Base-by-base conservation (phyloP, 306 rosid genomes). In the Casuarina glauca region DNA sequence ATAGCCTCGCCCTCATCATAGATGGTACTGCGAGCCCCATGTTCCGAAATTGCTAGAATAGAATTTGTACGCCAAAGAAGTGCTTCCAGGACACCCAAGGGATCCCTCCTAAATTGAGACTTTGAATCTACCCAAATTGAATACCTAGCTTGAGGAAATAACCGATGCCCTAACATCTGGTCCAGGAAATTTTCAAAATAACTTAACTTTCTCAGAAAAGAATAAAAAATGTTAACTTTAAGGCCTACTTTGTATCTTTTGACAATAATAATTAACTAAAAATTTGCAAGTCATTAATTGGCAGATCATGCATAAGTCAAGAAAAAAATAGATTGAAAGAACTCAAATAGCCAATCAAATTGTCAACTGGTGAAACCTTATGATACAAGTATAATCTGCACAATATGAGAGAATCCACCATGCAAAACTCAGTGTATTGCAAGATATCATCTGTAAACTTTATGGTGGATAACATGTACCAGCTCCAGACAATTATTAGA, bases 61-160 rank as follows among this genome's bases (percentile, higher is more conserved):
- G 93, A 86, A 79, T 87, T 86, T 46, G 97, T 38, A 76, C 89
- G 96, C 98, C 93, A 95, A 81, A 95, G 97, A 68, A 92, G 97
- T 38, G 88, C 91, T 87, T 95, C 97, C 20, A 95, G 57, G 80
- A 95, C 98, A 76, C 98, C 97, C 74, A 92, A 76, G 38, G 98
- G 97, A 64, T 91, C 97, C 79, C 98, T 95, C 80, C 98, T 82
- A 79, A 95, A 92, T 71, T 92, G 98, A 80, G 97, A 92, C 86
- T 92, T 92, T 17, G 98, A 92, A 76, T 95, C 98, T 44, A 93
- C 97, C 97, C 97, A 95, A 76, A 95, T 91, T 54, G 97, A 95
- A 89, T 89, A 92, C 79, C 89, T 90, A 55, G 90, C 92, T 82
- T 82, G 82, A 75, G 98, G 97, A 83, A 95, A 95, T 79, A 95